Conservation (phyloP, 768 basidiomycete genomes). For the Lentinula lateritia region DNA sequence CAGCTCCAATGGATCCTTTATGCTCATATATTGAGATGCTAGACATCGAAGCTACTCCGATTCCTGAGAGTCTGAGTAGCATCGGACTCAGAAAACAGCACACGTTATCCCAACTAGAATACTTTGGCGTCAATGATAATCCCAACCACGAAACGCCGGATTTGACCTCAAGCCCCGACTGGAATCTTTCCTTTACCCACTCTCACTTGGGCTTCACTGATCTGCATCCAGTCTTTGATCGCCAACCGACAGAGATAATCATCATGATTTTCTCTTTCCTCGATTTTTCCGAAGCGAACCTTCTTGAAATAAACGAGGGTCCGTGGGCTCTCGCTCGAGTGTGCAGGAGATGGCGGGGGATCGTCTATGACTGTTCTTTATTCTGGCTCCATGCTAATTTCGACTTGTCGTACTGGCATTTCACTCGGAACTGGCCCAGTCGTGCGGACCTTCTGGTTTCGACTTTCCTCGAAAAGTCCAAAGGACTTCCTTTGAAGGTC, state of each 20-base stretch:
- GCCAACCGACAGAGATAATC: conserved; percentile 6
- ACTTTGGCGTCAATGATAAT: neutral
- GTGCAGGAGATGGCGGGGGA: neutral
- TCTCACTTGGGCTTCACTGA: neutral
- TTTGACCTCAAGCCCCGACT: neutral
- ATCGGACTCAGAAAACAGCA: neutral
- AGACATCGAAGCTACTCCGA: neutral
- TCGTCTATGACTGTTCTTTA: neutral
- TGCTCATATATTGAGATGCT: neutral
- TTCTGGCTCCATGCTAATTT: conserved; percentile 2
- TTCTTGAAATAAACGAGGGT: neutral
- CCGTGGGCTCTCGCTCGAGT: conserved; percentile 6
- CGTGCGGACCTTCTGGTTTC: neutral
- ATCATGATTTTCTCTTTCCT: neutral
- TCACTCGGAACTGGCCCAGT: neutral
- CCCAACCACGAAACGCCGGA: neutral
- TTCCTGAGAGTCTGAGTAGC: neutral
- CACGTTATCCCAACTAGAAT: neutral
- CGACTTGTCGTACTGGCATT: neutral
- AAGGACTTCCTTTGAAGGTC: neutral
- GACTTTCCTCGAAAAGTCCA: neutral
- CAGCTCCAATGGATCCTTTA: neutral
- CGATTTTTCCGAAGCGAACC: neutral
- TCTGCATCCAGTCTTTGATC: neutral
- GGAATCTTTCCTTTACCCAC: neutral